Evolutionary conservation across 2,329 filamentous ascomycete species (phyloP).

Genomic region (Fusarium zealandicum): DNA sequence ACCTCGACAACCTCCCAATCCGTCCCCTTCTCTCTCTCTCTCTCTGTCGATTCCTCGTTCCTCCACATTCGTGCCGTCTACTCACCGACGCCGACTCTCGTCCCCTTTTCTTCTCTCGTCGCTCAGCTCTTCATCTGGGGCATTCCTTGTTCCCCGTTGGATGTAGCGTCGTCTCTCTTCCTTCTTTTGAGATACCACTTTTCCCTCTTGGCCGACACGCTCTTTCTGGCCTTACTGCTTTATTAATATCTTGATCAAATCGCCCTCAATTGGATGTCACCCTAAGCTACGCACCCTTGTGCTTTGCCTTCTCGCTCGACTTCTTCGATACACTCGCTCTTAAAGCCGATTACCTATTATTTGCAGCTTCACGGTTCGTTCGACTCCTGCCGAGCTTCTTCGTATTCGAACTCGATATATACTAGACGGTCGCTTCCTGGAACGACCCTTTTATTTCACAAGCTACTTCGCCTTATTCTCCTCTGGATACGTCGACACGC

Average conservation of each 20-base stretch:
- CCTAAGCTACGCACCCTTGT: conserved; percentile 29
- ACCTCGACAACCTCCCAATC: conserved; percentile 33
- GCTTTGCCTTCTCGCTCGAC: conserved; percentile 42
- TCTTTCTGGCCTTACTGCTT: conserved; percentile 45
- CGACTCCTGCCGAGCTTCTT: conserved; percentile 37
- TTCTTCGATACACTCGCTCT: conserved; percentile 40
- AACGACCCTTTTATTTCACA: conserved; percentile 33
- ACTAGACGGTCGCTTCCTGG: conserved; percentile 38
- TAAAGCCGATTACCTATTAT: conserved; percentile 28
- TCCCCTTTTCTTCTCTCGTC: conserved; percentile 32
- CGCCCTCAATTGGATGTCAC: conserved; percentile 26
- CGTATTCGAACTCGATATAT: conserved; percentile 41
- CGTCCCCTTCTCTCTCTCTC: conserved; percentile 34
- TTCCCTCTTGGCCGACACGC: conserved; percentile 41
- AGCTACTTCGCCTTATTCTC: conserved; percentile 21
- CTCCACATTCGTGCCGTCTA: conserved; percentile 37
- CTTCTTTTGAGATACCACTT: conserved; percentile 41
- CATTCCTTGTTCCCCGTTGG: conserved; percentile 41
- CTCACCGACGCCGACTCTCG: conserved; percentile 31
- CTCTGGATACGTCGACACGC: conserved; percentile 32
- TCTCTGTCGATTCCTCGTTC: conserved; percentile 35
- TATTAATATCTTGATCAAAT: conserved; percentile 45
- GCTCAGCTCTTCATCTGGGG: conserved; percentile 26
- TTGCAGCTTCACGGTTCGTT: conserved; percentile 29
- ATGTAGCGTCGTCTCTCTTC: conserved; percentile 41